Base-by-base conservation (phyloP, 2,329 filamentous ascomycete genomes). In the Fusarium albidum region DNA sequence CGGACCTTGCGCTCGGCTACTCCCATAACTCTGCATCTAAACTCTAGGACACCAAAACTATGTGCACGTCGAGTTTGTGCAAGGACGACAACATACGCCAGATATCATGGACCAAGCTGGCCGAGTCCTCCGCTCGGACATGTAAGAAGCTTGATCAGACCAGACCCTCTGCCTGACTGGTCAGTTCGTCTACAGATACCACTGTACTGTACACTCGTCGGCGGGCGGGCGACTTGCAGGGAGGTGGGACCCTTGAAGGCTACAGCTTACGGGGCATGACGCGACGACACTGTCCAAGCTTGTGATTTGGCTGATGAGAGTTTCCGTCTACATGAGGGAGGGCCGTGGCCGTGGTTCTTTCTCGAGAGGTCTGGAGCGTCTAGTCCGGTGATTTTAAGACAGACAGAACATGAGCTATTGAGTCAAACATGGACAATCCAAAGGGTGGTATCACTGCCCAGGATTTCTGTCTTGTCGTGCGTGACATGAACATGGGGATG, bases 221-320 rank as follows among this genome's bases (percentile, higher is more conserved):
- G n/a, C n/a, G n/a, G 59, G 58, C 52, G 59, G 55, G 31, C 59
- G 51, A 48, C 55, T 59, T 62, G 59, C 59, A 62, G 39, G n/a
- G 47, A 57, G 44, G 49, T 45, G 54, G n/a, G 58, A 51, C 49
- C 58, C 58, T 17, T 61, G 42, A 52, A 52, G 55, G 49, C 40
- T 15, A 44, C 53, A 58, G 42, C 57, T 25, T 57, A 35, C 53
- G 32, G n/a, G 46, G 29, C 26, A 18, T 21, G 21, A 35, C 52
- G 47, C 41, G 33, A 31, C 55, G 53, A 58, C 55, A 52, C n/a
- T 33, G 33, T 13, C 37, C 18, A 12, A 51, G 38, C 33, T 33
- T 34, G 41, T 61, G 53, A 61, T 61, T 61, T 45, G 53, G 26
- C 27, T 33, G 11, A 15, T n/a, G 9, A 49, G 13, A 57, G 29